Conservation (phyloP, 306 rosid species). For the Glycine soja region DNA sequence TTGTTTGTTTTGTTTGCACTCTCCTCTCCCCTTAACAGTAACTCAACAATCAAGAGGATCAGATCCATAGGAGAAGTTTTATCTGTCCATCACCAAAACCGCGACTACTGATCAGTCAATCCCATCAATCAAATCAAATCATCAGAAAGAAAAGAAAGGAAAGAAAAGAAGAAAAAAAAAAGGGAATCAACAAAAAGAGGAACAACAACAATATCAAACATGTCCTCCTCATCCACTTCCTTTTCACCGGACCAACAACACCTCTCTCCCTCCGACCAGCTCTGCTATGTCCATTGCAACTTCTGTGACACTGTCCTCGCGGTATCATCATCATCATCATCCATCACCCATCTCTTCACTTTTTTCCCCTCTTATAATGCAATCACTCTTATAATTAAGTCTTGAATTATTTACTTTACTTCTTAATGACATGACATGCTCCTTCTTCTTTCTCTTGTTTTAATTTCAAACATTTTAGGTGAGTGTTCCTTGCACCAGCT, state of each 20-base stretch:
- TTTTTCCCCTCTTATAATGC: neutral
- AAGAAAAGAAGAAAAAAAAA: constrained; percentile 20
- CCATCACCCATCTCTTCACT: neutral
- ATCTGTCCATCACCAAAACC: constrained; percentile 58
- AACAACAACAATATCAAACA: constrained; percentile 46
- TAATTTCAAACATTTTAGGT: constrained; percentile 55
- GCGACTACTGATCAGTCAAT: constrained; percentile 66
- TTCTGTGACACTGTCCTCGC: constrained; percentile 96
- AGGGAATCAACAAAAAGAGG: constrained; percentile 48
- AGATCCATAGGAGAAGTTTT: constrained; percentile 58
- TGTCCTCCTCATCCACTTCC: constrained; percentile 78
- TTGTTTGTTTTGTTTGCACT: neutral
- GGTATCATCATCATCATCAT: constrained; percentile 44
- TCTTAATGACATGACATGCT: neutral
- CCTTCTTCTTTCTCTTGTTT: neutral
- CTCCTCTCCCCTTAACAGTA: constrained; percentile 36
- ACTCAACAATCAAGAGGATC: constrained; percentile 57
- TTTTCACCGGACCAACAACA: constrained; percentile 79
- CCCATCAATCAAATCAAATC: constrained; percentile 88
- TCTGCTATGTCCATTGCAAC: constrained; percentile 96
- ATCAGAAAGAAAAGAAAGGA: constrained; percentile 14
- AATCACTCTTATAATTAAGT: neutral
- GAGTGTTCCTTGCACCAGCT: constrained; percentile 85
- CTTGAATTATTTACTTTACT: neutral
- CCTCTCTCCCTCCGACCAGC: constrained; percentile 90